Percentiles rank a stretch among this genome's conserved stretches.
Evolutionary conservation across 2,329 filamentous ascomycete species (phyloP).

Genomic region (Microthyrium microscopicum): DNA sequence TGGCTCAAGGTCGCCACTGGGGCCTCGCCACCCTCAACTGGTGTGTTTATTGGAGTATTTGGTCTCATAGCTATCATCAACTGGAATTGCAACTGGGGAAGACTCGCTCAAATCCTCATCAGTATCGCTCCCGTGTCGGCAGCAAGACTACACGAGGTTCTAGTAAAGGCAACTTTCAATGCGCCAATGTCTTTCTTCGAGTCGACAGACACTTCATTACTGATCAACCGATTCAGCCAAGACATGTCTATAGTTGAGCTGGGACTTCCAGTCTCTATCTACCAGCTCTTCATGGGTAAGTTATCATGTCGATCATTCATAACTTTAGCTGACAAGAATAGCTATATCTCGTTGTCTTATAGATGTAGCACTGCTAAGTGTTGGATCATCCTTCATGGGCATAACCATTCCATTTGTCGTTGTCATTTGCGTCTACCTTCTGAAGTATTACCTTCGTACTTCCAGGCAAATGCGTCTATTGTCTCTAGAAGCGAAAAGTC

Average conservation of each 20-base stretch:
- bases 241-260: slow-evolving; percentile 7
- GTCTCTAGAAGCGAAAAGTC: slow-evolving; percentile 26
- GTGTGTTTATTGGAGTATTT: neutral
- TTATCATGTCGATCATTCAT: neutral
- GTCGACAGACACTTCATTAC: neutral
- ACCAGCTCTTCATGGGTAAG: neutral
- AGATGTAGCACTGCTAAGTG: neutral
- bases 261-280: slow-evolving; percentile 1
- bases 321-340: neutral
- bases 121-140: slow-evolving; percentile 2
- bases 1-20: neutral
- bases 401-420: slow-evolving; percentile 13
- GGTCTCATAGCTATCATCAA: neutral
- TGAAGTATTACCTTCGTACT: slow-evolving; percentile 25
- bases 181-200: slow-evolving; percentile 6
- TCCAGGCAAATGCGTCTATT: slow-evolving; percentile 27
- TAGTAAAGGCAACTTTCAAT: slow-evolving; percentile 2
- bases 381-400: slow-evolving; percentile 11
- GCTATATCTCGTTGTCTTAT: too few relatives aligned
- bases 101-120: neutral
- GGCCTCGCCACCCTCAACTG: neutral
- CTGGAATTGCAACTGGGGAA: too few relatives aligned
- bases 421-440: slow-evolving; percentile 15
- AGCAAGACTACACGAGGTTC: slow-evolving; percentile 1
- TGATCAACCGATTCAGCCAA: slow-evolving; percentile 7